phyloP scores from a whole-genome alignment of 78 protist genomes.

The Bigelowiella natans region DNA sequence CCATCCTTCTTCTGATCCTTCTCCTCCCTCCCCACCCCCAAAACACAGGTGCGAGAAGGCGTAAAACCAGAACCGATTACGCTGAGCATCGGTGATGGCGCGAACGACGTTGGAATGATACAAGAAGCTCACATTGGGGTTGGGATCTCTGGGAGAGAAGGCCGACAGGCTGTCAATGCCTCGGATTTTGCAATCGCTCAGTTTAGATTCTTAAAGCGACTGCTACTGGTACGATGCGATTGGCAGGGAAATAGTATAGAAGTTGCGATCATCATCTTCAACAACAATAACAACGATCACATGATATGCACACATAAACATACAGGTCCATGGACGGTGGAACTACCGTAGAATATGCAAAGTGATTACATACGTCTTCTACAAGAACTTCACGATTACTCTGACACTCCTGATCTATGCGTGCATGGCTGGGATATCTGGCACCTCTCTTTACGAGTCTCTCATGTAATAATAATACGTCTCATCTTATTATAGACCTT shows the following conservation, averaged over 20 bases:
- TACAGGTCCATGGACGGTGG: too few relatives aligned
- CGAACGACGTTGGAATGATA: conserved; percentile 66
- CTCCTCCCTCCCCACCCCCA: too few relatives aligned
- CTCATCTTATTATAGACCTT: too few relatives aligned
- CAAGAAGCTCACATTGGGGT: not conserved
- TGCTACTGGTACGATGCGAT: too few relatives aligned
- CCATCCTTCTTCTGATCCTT: too few relatives aligned
- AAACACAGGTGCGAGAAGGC: too few relatives aligned
- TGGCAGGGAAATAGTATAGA: too few relatives aligned
- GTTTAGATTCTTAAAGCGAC: too few relatives aligned
- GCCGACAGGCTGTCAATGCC: not conserved
- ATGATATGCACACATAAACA: too few relatives aligned
- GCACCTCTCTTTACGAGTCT: not conserved
- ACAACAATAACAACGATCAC: too few relatives aligned
- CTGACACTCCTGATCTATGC: not conserved
- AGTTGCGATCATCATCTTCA: too few relatives aligned
- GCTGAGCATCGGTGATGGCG: conserved; percentile 94
- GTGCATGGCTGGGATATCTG: not conserved
- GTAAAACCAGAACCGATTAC: conserved; percentile 37
- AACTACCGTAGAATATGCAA: too few relatives aligned
- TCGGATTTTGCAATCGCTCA: not conserved
- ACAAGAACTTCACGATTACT: not conserved
- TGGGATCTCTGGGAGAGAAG: not conserved
- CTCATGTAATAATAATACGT: not conserved
- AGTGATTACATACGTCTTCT: not conserved